Percentiles rank a stretch among this genome's conserved stretches.
These are phyloP conservation scores for Umbilicus rupestris DNA, from an alignment of 164 flowering plant species.

Conservation along the genomic window DNA sequence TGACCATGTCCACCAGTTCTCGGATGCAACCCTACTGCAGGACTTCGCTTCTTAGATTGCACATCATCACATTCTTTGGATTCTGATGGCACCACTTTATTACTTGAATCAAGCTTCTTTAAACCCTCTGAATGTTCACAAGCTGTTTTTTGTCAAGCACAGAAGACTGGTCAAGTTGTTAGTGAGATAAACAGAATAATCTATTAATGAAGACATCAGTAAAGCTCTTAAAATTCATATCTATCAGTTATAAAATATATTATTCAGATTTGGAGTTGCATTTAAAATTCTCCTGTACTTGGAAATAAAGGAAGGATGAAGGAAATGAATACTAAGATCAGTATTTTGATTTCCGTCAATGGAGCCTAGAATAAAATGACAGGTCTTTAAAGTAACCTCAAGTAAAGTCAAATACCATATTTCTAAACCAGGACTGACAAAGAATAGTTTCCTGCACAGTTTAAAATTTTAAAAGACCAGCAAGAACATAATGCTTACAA, in stretches of 20 bases:
- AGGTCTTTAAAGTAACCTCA: neutral
- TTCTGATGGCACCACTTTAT: constrained; percentile 20
- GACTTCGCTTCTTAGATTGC: constrained; percentile 28
- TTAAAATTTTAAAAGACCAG: neutral
- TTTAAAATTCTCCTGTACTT: too few relatives aligned
- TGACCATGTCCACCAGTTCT: constrained; percentile 30
- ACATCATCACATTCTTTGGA: constrained; percentile 23
- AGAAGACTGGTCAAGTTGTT: constrained; percentile 1
- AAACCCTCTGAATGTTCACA: constrained; percentile 31
- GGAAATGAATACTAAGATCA: neutral
- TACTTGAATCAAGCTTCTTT: constrained; percentile 28
- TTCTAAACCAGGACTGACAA: neutral
- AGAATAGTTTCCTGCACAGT: neutral
- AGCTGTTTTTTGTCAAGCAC: constrained; percentile 25
- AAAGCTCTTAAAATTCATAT: too few relatives aligned
- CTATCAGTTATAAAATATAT: too few relatives aligned
- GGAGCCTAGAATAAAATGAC: too few relatives aligned
- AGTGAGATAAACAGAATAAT: neutral
- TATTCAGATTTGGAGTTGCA: too few relatives aligned
- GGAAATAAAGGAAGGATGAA: neutral
- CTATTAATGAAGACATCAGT: too few relatives aligned
- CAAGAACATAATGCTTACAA: constrained; percentile 33
- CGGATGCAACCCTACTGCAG: constrained; percentile 14
- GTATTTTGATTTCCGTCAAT: too few relatives aligned
- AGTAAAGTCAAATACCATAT: neutral